Evolutionary conservation across 306 rosid genomes (phyloP).

Genomic region (Glycine soja): DNA sequence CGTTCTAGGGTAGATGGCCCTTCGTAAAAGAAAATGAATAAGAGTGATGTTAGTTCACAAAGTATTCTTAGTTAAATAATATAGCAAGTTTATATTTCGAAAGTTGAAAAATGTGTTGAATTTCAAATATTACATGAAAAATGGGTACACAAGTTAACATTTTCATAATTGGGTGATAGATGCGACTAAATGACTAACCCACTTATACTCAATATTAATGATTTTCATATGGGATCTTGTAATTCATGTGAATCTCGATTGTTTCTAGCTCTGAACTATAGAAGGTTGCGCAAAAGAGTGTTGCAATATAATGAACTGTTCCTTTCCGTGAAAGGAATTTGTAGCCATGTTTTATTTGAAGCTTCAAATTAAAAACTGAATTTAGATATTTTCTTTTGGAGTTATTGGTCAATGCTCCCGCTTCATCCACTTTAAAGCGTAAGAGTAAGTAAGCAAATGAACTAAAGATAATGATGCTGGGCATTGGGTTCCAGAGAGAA

Average conservation of each 20-base stretch:
- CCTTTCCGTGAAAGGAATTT: neutral
- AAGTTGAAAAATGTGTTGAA: neutral
- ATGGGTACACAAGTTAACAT: neutral
- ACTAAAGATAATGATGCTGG: neutral
- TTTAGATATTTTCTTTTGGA: neutral
- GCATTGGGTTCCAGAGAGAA: conserved; percentile 33
- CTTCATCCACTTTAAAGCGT: conserved; percentile 35
- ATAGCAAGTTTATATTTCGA: neutral
- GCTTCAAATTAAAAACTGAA: neutral
- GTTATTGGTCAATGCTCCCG: conserved; percentile 30
- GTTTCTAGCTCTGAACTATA: neutral
- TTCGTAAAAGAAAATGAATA: neutral
- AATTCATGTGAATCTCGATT: neutral
- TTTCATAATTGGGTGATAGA: too few species aligned
- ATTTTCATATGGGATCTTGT: neutral
- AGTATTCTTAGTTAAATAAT: too few species aligned
- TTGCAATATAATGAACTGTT: neutral
- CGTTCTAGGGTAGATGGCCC: neutral
- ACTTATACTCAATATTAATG: neutral
- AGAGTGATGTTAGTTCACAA: neutral
- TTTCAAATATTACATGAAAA: neutral
- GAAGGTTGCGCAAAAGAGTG: too few species aligned
- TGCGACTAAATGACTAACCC: neutral
- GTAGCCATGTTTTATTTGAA: neutral
- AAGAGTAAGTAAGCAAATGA: neutral